Evolutionary conservation across 495 filamentous ascomycete genomes (phyloP).

Genomic region (Sphaerosporella brunnea): DNA sequence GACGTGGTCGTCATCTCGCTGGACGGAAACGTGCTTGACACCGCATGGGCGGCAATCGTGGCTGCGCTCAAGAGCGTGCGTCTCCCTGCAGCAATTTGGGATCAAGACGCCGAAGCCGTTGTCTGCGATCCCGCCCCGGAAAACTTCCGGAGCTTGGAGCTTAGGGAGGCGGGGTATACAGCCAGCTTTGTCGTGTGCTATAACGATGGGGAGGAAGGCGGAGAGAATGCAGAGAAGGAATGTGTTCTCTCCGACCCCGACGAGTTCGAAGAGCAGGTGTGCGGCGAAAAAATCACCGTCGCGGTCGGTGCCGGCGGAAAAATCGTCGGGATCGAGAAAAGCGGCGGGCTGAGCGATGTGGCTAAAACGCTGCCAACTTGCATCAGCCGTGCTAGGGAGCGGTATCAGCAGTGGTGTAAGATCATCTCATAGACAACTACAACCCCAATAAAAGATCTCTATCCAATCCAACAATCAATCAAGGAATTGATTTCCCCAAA

Average conservation of each 20-base stretch:
- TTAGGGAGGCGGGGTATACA: constrained; percentile 50
- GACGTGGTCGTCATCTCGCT: constrained; percentile 78
- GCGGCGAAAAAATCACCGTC: constrained; percentile 47
- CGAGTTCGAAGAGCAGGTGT: constrained; percentile 69
- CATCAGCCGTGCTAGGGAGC: constrained; percentile 15
- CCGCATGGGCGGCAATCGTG: constrained; percentile 66
- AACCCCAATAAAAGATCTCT: no score
- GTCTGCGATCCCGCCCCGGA: constrained; percentile 46
- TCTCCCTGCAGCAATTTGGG: constrained; percentile 72
- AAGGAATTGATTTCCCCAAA: no score
- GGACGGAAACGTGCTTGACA: constrained; percentile 80
- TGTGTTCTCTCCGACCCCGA: constrained; percentile 82
- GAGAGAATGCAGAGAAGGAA: constrained; percentile 32
- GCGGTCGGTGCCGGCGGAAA: constrained; percentile 17
- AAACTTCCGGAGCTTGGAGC: constrained; percentile 31
- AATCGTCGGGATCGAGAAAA: constrained; percentile 25
- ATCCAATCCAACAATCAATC: no score
- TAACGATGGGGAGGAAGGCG: constrained; percentile 38
- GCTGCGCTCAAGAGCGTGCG: constrained; percentile 64
- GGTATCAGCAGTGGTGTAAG: constrained; percentile 9
- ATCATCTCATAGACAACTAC: no score
- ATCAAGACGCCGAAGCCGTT: constrained; percentile 58
- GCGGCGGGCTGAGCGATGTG: constrained; percentile 18
- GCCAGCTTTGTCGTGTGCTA: constrained; percentile 51
- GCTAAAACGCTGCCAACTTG: constrained; percentile 15